Evolutionary conservation across 2,329 filamentous ascomycete genomes (phyloP).

Genomic region (Penicillium hordei): DNA sequence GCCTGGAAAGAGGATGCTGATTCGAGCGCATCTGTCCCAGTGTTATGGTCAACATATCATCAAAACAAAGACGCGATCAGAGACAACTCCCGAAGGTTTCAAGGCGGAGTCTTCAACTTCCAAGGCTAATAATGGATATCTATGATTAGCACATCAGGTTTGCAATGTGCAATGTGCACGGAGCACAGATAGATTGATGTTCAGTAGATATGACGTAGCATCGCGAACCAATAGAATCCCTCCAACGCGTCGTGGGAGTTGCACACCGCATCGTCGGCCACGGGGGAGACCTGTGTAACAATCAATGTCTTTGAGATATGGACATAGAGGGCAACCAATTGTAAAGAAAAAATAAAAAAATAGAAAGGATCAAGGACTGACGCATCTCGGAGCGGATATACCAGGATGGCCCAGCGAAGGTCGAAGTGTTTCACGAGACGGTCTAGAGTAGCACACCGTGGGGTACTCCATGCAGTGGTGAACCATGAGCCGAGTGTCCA

Average conservation of each 20-base stretch:
- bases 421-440: slow-evolving; percentile 10
- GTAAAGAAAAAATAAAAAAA: not conserved
- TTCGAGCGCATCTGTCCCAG: not conserved
- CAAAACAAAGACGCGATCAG: not conserved
- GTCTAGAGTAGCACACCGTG: slow-evolving; percentile 21
- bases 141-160: slow-evolving; percentile 4
- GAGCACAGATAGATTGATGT: slow-evolving; percentile 4
- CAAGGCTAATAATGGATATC: not conserved
- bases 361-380: not conserved
- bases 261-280: not conserved
- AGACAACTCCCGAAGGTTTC: not conserved
- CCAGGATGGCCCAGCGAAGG: not conserved
- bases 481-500: slow-evolving; percentile 3
- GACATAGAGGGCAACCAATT: not conserved
- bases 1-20: slow-evolving; percentile 1
- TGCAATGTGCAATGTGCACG: slow-evolving; percentile 6
- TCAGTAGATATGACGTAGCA: slow-evolving; percentile 20
- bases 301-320: not conserved
- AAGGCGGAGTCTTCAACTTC: not conserved
- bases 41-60: not conserved
- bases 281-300: not conserved
- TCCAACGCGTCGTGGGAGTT: not conserved
- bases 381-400: slow-evolving; percentile 2
- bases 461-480: slow-evolving; percentile 14
- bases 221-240: slow-evolving; percentile 16